Conservation (phyloP, 2,329 filamentous ascomycete genomes). For the Botryosphaeria agaves region DNA sequence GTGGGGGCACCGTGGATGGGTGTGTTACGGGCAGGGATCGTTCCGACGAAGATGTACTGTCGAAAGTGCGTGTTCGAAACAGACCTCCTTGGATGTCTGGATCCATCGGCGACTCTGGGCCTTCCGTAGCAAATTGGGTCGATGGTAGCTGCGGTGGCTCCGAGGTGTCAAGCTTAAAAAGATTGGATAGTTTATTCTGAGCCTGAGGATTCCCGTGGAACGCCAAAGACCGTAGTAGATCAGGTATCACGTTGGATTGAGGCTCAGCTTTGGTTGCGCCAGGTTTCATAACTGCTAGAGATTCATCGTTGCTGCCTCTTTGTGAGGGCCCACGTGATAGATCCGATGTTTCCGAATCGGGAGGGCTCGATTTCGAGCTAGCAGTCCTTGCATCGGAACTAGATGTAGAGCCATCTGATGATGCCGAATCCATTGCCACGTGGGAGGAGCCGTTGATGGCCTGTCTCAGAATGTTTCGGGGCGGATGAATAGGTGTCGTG, state of each 20-base stretch:
- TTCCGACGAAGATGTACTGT: too few relatives aligned
- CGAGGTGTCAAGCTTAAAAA: not conserved
- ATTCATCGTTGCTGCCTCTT: conserved; percentile 10
- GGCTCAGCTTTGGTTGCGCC: conserved; percentile 9
- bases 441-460: not conserved
- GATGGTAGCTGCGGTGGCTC: not conserved
- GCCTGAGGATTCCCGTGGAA: not conserved
- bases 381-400: conserved; percentile 16
- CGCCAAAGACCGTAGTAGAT: not conserved
- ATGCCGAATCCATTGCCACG: conserved; percentile 15
- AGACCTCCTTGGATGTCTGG: conserved; percentile 8
- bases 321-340: conserved; percentile 15
- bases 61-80: too few relatives aligned
- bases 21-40: not conserved
- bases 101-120: conserved; percentile 15
- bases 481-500: not conserved
- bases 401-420: conserved; percentile 19
- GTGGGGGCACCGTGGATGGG: not conserved
- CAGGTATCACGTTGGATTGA: conserved; percentile 1
- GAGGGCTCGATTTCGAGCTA: conserved; percentile 20
- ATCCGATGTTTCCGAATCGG: conserved; percentile 15
- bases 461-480: not conserved
- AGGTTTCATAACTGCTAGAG: conserved; percentile 12
- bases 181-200: not conserved
- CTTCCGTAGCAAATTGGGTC: not conserved